These are phyloP conservation scores for Myriangium duriaei DNA, from an alignment of 2,329 filamentous ascomycete species.

Conservation along the genomic window DNA sequence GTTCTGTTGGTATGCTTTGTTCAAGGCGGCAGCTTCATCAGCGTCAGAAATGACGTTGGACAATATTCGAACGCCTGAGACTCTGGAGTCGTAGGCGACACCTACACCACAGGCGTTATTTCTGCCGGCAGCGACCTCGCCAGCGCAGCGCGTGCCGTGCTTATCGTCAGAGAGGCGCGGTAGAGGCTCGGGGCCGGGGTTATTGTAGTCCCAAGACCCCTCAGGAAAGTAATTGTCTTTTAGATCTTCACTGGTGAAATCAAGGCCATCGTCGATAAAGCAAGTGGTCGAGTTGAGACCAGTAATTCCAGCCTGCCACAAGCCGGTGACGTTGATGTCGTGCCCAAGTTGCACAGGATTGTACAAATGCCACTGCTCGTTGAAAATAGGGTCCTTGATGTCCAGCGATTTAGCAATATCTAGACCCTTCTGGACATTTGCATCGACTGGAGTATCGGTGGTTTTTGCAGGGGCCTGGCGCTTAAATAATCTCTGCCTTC, in stretches of 20 bases:
- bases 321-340: constrained; percentile 89
- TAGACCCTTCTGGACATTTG: constrained; percentile 45
- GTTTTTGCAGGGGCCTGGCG: constrained; percentile 27
- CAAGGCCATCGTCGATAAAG: constrained; percentile 89
- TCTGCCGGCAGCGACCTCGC: constrained; percentile 81
- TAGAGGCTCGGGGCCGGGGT: constrained; percentile 62
- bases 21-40: constrained; percentile 85
- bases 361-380: constrained; percentile 89
- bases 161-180: constrained; percentile 74
- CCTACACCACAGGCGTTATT: constrained; percentile 95
- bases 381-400: constrained; percentile 83
- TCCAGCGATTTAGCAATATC: constrained; percentile 52
- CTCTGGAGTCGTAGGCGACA: constrained; percentile 81
- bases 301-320: constrained; percentile 85
- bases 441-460: constrained; percentile 5
- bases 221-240: constrained; percentile 87
- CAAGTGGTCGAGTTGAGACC: constrained; percentile 81
- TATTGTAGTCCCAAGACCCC: constrained; percentile 95
- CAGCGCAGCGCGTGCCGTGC: constrained; percentile 89
- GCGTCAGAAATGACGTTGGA: constrained; percentile 82
- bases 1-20: constrained; percentile 82
- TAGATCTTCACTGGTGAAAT: constrained; percentile 89
- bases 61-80: constrained; percentile 85
- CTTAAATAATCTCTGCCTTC: constrained; percentile 51
- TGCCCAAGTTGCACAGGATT: constrained; percentile 72